Percentiles rank a stretch among this genome's conserved stretches.
These are phyloP conservation scores for Trypanosoma cruzi DNA, from an alignment of 208 protist genomes.

Conservation along the genomic window DNA sequence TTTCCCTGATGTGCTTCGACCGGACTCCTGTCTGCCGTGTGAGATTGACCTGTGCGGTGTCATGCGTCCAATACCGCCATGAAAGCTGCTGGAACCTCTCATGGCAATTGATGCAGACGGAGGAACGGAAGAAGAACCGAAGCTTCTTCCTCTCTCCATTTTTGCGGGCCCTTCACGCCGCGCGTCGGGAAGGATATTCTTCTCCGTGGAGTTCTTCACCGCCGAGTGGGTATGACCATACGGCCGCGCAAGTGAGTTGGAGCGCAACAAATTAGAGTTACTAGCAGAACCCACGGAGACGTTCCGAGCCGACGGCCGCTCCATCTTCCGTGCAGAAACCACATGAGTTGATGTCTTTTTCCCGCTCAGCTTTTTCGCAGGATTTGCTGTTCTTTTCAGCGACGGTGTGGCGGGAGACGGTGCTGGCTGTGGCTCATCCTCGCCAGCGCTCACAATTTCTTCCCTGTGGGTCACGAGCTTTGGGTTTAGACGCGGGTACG, in stretches of 20 bases:
- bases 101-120: background rate
- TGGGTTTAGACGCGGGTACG: constrained; percentile 32
- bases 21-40: background rate
- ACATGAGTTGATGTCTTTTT: too few relatives aligned
- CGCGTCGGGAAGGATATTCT: constrained; percentile 53
- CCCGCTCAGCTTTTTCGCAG: background rate
- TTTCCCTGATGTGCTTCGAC: background rate
- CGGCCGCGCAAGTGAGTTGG: background rate
- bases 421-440: background rate
- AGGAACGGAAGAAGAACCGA: background rate
- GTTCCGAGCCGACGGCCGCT: background rate
- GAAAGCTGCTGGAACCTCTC: background rate
- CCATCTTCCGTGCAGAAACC: background rate
- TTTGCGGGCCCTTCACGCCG: constrained; percentile 32
- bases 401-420: background rate
- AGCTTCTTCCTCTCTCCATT: background rate
- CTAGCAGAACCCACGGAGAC: background rate
- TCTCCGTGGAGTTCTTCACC: constrained; percentile 48
- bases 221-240: constrained; percentile 65
- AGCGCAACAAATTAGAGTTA: background rate
- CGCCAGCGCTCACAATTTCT: constrained; percentile 5
- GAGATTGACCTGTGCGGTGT: background rate
- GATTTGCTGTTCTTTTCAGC: background rate
- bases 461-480: constrained; percentile 58
- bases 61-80: background rate